Evolutionary conservation across 106 monocot genomes (phyloP).

Genomic region (Apostasia shenzhenica): DNA sequence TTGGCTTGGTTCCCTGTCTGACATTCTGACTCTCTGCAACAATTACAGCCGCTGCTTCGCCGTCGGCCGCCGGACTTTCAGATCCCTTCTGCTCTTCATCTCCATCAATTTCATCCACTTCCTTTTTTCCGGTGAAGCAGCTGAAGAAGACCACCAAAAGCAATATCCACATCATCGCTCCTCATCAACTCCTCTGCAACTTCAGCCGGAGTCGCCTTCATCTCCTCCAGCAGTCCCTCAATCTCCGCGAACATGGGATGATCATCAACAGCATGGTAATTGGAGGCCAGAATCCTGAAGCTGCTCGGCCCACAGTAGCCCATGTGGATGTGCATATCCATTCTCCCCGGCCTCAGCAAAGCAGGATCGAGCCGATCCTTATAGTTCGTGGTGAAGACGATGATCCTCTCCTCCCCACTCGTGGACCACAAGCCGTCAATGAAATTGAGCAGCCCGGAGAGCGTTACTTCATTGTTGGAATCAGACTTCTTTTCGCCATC

Average conservation of each 20-base stretch:
- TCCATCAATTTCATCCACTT: neutral
- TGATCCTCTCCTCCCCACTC: conserved; percentile 18
- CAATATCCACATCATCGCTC: conserved; percentile 18
- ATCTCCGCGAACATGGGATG: conserved; percentile 19
- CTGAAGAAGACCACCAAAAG: conserved; percentile 7
- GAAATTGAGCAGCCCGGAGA: conserved; percentile 18
- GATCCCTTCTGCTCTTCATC: neutral
- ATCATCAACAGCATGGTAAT: conserved; percentile 15
- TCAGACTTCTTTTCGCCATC: neutral
- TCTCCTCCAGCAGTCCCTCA: conserved; percentile 15
- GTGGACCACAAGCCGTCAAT: conserved; percentile 30
- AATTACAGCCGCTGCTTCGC: neutral
- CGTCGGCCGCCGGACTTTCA: neutral
- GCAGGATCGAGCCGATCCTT: conserved; percentile 24
- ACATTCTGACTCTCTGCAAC: neutral
- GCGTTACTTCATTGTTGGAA: conserved; percentile 4
- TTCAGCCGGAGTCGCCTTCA: conserved; percentile 23
- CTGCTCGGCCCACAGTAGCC: conserved; percentile 5
- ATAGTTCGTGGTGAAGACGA: conserved; percentile 27
- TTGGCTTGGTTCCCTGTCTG: too few species aligned
- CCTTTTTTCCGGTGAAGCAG: neutral
- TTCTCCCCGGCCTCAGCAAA: conserved; percentile 20
- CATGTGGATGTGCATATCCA: conserved; percentile 35
- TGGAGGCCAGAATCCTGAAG: conserved; percentile 17
- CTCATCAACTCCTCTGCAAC: conserved; percentile 27